Conservation (phyloP, 441 rosid genomes). For the Brassica hybrid region DNA sequence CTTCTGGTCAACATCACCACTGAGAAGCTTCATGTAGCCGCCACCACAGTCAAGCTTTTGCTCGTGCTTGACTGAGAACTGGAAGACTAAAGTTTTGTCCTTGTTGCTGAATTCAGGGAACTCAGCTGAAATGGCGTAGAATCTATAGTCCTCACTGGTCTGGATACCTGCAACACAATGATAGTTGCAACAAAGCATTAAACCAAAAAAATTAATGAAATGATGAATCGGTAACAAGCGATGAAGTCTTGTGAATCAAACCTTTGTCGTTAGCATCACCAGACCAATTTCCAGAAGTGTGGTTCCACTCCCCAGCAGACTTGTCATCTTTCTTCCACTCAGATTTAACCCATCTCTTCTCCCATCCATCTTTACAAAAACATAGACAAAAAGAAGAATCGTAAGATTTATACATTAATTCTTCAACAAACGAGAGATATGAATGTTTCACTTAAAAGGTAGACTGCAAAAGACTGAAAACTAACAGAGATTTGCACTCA, state of each 20-base stretch:
- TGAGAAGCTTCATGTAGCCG: slow-evolving; percentile 96
- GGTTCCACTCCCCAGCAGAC: slow-evolving; percentile 85
- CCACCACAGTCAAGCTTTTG: slow-evolving; percentile 99
- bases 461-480: too few species aligned
- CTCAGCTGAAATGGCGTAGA: slow-evolving; percentile 95
- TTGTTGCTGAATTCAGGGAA: slow-evolving; percentile 91
- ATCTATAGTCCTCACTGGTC: slow-evolving; percentile 90
- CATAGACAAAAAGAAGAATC: neutral
- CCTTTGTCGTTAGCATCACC: slow-evolving; percentile 89
- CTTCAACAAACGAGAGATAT: too few species aligned
- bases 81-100: slow-evolving; percentile 87
- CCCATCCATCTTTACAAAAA: slow-evolving; percentile 79
- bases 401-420: too few species aligned
- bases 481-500: slow-evolving; percentile 12
- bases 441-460: neutral
- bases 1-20: slow-evolving; percentile 52
- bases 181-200: too few species aligned
- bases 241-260: slow-evolving; percentile 21
- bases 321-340: slow-evolving; percentile 94
- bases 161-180: slow-evolving; percentile 68
- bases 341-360: slow-evolving; percentile 79
- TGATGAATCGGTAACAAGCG: neutral
- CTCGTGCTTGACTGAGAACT: slow-evolving; percentile 91
- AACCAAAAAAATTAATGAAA: neutral
- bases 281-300: slow-evolving; percentile 85